A percentile compares a stretch with the other conserved stretches of the same genome.
Conservation (phyloP, 2,329 filamentous ascomycete species). For the Diaporthe aspalathi region DNA sequence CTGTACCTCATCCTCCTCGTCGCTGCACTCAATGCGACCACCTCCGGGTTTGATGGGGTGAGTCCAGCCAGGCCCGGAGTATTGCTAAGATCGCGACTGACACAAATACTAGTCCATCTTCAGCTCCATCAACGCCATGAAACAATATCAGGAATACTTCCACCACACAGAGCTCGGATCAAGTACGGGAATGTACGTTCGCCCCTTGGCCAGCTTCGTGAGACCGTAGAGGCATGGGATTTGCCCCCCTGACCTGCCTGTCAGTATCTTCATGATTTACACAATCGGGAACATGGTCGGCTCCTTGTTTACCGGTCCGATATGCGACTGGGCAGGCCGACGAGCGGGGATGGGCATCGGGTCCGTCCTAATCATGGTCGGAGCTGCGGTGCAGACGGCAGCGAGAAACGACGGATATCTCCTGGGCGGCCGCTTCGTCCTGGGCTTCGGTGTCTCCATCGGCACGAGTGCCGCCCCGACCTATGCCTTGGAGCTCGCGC, state of each 20-base stretch:
- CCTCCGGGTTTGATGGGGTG: conserved; percentile 53
- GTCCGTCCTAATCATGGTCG: conserved; percentile 54
- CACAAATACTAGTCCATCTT: conserved; percentile 42
- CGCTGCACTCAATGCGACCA: conserved; percentile 52
- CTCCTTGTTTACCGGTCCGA: conserved; percentile 53
- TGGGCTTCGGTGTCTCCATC: conserved; percentile 63
- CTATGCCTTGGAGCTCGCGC: conserved; percentile 50
- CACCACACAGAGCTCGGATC: conserved; percentile 42
- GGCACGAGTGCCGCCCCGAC: conserved; percentile 53
- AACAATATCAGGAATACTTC: conserved; percentile 43
- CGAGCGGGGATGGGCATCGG: conserved; percentile 56
- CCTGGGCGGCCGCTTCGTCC: conserved; percentile 64
- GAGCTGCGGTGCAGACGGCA: conserved; percentile 52
- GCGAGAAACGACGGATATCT: conserved; percentile 53
- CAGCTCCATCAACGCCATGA: conserved; percentile 50
- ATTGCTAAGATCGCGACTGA: not conserved
- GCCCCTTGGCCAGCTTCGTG: too few species aligned
- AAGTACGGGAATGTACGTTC: conserved; percentile 45
- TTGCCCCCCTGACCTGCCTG: not conserved
- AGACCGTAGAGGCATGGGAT: too few species aligned
- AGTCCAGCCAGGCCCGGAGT: conserved; percentile 14
- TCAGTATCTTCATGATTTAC: conserved; percentile 57
- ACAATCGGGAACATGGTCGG: conserved; percentile 57
- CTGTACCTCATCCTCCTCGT: conserved; percentile 52
- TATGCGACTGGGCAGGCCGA: conserved; percentile 55